These are phyloP conservation scores for Henckelia pumila DNA, from an alignment of 257 asterid genomes.

Conservation along the genomic window DNA sequence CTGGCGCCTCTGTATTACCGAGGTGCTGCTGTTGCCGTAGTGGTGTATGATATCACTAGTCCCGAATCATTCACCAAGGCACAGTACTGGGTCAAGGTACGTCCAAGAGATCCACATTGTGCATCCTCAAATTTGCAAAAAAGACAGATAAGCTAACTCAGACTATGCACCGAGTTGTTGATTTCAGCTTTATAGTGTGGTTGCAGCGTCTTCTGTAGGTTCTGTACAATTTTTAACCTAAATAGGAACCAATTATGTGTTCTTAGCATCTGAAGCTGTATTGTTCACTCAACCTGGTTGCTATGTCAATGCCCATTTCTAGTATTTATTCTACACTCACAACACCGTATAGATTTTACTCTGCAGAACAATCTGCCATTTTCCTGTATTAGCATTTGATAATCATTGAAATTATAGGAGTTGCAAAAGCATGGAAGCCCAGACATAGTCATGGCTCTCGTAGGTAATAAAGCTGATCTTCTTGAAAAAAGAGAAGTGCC, in stretches of 20 bases:
- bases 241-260: background rate
- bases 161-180: background rate
- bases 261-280: background rate
- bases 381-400: conserved; percentile 17
- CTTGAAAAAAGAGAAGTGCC: conserved; percentile 83
- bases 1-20: conserved; percentile 84
- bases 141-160: background rate
- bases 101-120: background rate
- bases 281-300: background rate
- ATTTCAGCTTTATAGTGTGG: background rate
- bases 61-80: conserved; percentile 86
- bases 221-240: background rate
- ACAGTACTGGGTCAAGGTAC: conserved; percentile 90
- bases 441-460: conserved; percentile 93
- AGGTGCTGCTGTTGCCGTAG: conserved; percentile 90
- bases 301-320: background rate
- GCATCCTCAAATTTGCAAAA: background rate
- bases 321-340: background rate
- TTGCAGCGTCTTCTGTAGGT: background rate
- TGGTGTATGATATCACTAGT: conserved; percentile 89
- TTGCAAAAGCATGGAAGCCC: conserved; percentile 96
- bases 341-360: background rate
- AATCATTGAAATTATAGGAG: conserved; percentile 46
- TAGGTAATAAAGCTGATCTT: conserved; percentile 98
- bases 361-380: background rate